These are phyloP conservation scores for Irpex rosettiformis DNA, from an alignment of 1,284 basidiomycete genomes.

Conservation along the genomic window DNA sequence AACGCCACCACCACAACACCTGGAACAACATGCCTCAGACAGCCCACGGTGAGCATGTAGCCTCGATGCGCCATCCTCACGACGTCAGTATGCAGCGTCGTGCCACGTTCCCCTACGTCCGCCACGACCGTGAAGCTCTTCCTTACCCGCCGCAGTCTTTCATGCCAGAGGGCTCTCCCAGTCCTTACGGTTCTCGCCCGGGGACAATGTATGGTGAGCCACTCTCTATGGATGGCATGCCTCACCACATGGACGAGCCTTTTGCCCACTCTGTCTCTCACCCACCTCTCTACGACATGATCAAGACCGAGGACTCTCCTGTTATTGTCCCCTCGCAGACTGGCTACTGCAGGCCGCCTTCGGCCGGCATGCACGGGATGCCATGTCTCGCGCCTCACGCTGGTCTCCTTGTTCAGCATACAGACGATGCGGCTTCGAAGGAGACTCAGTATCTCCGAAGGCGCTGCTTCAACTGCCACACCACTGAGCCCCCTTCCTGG, in stretches of 20 bases:
- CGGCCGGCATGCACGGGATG: constrained; percentile 33
- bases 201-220: constrained; percentile 40
- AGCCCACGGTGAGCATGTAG: constrained; percentile 31
- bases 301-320: constrained; percentile 63
- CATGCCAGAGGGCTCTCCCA: constrained; percentile 30
- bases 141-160: constrained; percentile 31
- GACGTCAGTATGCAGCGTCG: constrained; percentile 53
- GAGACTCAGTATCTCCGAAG: constrained; percentile 83
- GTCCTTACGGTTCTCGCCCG: constrained; percentile 32
- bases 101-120: constrained; percentile 70
- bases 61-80: constrained; percentile 32
- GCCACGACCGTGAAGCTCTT: constrained; percentile 55
- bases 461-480: constrained; percentile 84
- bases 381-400: constrained; percentile 51
- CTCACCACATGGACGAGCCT: constrained; percentile 33
- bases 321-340: constrained; percentile 61
- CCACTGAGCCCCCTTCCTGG: constrained; percentile 83
- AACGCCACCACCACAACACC: constrained; percentile 21
- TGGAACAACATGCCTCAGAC: constrained; percentile 29
- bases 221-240: constrained; percentile 36
- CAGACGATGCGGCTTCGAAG: constrained; percentile 82
- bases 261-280: constrained; percentile 35
- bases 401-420: constrained; percentile 73
- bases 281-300: constrained; percentile 43
- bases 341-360: constrained; percentile 37